Base-by-base conservation (phyloP, 2,329 filamentous ascomycete genomes). In the Ascocoryne sarcoides region DNA sequence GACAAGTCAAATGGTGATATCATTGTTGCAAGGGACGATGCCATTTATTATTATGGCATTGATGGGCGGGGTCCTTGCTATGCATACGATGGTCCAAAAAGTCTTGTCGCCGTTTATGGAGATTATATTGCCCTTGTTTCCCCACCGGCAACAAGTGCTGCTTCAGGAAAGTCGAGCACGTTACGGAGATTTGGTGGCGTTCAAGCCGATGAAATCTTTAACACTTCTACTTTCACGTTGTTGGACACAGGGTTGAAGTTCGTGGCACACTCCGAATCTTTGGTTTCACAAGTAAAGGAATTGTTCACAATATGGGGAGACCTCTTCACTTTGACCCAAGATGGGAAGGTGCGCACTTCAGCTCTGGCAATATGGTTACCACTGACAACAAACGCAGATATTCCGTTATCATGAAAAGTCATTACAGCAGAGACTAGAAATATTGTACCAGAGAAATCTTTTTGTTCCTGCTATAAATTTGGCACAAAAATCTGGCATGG, bases 201-300 rank as follows among this genome's bases (percentile, higher is more conserved):
- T 5, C 73, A 76, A 47, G 74, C 83, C 0, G 86, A 93, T 48
- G 81, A 84, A 37, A 70, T 93, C 10, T 90, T 95, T 63, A 87
- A 82, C 50, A 86, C 85, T 2, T 89, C 85, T 2, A 92, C 80
- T 1, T 93, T 98, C 57, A 87, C 88, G 0, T 69, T 98, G 32
- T 68, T 98, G n/a, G 89, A 98, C 55, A 86, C 89, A 0, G 86
- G 94, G 48, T 67, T 96, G 45, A 84, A 90, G 49, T 86, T 95
- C 48, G 78, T 96, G 45, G 87, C 87, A 0, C 88, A 95, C 58
- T 86, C 84, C 3, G 89, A 96, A 61, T 80, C 87, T 3, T 66
- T 96, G 19, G 74, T 88, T 7, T 84, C 86, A 1, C 79, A 86
- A 37, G 79, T 95, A 39, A 83, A 85, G 52, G 76, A 76, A 15